Evolutionary conservation across 164 flowering plant genomes (phyloP), one percentile per base, ranked within the genome.

Genomic region (Macadamia integrifolia): DNA sequence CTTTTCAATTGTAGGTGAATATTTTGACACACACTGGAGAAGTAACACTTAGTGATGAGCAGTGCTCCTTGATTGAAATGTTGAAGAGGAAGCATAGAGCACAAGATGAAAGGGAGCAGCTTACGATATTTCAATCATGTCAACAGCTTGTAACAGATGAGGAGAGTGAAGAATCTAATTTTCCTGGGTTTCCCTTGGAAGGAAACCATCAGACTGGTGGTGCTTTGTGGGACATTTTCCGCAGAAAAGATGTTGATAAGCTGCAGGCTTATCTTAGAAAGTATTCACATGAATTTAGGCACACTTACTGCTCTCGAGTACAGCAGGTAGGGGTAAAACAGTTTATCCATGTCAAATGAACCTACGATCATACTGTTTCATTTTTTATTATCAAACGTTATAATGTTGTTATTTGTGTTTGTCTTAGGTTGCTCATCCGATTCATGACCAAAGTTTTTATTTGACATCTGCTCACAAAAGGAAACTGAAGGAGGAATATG

Each of bases 211-310:
- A 55, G 29, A 78, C 69, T 0, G 84, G 88, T 57, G 90, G 92
- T 74, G 92, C 92, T 68, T 74, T 86, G 0, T 90, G 96, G 96
- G 96, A 90, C 65, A 90, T 90, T 23, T 90, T 90, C 61, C 80
- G 92, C 6, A 77, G 86, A 64, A 60, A 88, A 79, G 96, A 88
- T 82, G 83, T 81, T 44, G 80, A 82, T 71, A 71, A 72, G 50
- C 75, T 66, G 15, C 68, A 81, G 80, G 88, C 77, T 66, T 63
- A 58, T 35, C 71, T 73, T 31, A 65, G 50, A 29, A 67, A 67
- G 43, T 74, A 77, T 31, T 57, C 23, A 2, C 67, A 58, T 58
- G 77, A 77, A 57, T 77, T 77, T 66, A 73, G 65, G 31, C 78
- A 78, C 43, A 55, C 66, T 14, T 23, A 31, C 29, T 35, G 73